phyloP scores from a whole-genome alignment of 305 asterid species.

The Coffea humblotiana region DNA sequence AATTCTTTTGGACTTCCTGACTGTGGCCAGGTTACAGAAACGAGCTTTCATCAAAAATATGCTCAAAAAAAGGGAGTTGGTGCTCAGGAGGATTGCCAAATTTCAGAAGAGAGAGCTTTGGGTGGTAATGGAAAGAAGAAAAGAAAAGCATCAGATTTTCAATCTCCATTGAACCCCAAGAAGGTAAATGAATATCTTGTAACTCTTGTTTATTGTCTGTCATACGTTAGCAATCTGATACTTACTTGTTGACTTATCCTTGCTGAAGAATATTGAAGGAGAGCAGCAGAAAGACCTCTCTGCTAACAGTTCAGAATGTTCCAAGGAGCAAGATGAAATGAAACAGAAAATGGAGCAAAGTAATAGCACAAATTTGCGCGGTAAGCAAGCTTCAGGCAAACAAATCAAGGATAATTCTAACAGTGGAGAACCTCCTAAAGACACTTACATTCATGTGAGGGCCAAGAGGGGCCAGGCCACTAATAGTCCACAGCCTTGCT shows the following conservation, averaged over 20 bases:
- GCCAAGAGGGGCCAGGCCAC: slow-evolving; percentile 97
- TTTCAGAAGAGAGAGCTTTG: slow-evolving; percentile 43
- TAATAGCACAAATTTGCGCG: slow-evolving; percentile 29
- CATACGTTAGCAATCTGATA: neutral
- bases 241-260: neutral
- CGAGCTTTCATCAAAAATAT: slow-evolving; percentile 32
- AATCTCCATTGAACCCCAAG: slow-evolving; percentile 32
- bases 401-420: slow-evolving; percentile 44
- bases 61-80: slow-evolving; percentile 25
- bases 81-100: slow-evolving; percentile 37
- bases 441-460: slow-evolving; percentile 76
- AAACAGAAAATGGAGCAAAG: slow-evolving; percentile 47
- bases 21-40: slow-evolving; percentile 33
- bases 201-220: neutral
- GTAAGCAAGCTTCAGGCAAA: slow-evolving; percentile 49
- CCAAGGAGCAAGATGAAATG: slow-evolving; percentile 52
- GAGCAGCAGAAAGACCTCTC: slow-evolving; percentile 47
- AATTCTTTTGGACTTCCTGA: slow-evolving; percentile 42
- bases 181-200: slow-evolving; percentile 28
- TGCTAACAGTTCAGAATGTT: slow-evolving; percentile 46
- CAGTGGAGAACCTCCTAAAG: slow-evolving; percentile 63
- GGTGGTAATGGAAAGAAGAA: slow-evolving; percentile 63
- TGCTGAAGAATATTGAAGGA: slow-evolving; percentile 47
- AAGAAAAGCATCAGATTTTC: slow-evolving; percentile 43
- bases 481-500: slow-evolving; percentile 95